A percentile compares a stretch with the other conserved stretches of the same genome.
Conservation (phyloP, 768 basidiomycete species). For the Kwoniella bestiolae region DNA sequence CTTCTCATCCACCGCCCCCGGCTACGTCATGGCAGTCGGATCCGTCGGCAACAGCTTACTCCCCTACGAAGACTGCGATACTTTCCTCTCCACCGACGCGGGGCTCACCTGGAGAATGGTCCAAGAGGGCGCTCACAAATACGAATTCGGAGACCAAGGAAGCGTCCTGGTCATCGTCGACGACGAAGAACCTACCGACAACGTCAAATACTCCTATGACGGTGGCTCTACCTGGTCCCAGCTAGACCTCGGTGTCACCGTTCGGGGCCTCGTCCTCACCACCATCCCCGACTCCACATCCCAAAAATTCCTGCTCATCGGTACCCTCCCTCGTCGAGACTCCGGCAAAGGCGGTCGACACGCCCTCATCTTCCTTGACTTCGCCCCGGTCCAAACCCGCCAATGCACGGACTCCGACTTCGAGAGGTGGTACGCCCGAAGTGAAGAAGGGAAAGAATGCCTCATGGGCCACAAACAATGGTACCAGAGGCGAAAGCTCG, state of each 20-base stretch:
- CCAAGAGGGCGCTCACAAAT: slow-evolving; percentile 77
- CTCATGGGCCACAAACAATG: slow-evolving; percentile 99
- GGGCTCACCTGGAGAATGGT: slow-evolving; percentile 86
- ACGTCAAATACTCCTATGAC: slow-evolving; percentile 77
- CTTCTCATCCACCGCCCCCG: slow-evolving; percentile 93
- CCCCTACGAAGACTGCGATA: slow-evolving; percentile 84
- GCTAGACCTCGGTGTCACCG: slow-evolving; percentile 69
- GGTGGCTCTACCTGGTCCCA: slow-evolving; percentile 81
- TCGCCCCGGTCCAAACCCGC: slow-evolving; percentile 68
- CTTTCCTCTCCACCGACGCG: slow-evolving; percentile 88
- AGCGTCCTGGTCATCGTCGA: slow-evolving; percentile 78
- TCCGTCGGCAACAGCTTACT: slow-evolving; percentile 72
- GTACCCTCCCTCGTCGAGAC: slow-evolving; percentile 70
- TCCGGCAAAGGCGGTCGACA: slow-evolving; percentile 64
- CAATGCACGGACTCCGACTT: slow-evolving; percentile 76
- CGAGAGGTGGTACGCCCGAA: slow-evolving; percentile 84
- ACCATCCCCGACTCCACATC: slow-evolving; percentile 94
- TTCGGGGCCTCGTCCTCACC: slow-evolving; percentile 77
- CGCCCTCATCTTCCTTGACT: slow-evolving; percentile 80
- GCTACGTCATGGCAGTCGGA: slow-evolving; percentile 95
- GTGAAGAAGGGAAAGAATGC: slow-evolving; percentile 69
- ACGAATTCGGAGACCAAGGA: slow-evolving; percentile 92
- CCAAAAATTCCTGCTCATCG: slow-evolving; percentile 90
- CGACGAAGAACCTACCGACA: slow-evolving; percentile 77
- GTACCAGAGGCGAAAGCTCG: slow-evolving; percentile 80